A percentile compares a stretch with the other conserved stretches of the same genome.
Conservation (phyloP, 2,329 filamentous ascomycete genomes). For the Didymella pomorum region DNA sequence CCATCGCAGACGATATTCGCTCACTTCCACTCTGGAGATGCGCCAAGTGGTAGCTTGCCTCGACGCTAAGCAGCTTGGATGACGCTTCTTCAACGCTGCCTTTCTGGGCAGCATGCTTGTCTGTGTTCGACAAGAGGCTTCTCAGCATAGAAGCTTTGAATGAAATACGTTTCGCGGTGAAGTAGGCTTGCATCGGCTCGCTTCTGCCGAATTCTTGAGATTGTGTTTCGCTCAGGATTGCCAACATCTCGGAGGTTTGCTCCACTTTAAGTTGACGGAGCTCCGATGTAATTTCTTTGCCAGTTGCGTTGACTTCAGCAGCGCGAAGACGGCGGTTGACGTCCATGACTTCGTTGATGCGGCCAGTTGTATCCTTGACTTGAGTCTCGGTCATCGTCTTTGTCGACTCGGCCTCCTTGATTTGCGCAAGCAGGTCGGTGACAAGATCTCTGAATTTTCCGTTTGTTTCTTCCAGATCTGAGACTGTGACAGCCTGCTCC, state of each 20-base stretch:
- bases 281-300: conserved; percentile 93
- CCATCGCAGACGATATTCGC: conserved; percentile 82
- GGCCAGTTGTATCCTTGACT: conserved; percentile 85
- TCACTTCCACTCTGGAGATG: conserved; percentile 86
- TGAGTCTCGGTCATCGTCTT: conserved; percentile 93
- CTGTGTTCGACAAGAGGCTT: conserved; percentile 26
- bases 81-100: conserved; percentile 80
- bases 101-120: conserved; percentile 70
- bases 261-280: conserved; percentile 85
- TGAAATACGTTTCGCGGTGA: conserved; percentile 84
- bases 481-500: conserved; percentile 80
- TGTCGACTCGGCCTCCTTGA: conserved; percentile 91
- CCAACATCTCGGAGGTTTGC: conserved; percentile 85
- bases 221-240: conserved; percentile 61
- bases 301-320: conserved; percentile 88
- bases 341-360: conserved; percentile 94
- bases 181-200: conserved; percentile 85
- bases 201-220: conserved; percentile 74
- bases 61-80: conserved; percentile 67
- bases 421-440: conserved; percentile 80
- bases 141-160: conserved; percentile 72
- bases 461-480: conserved; percentile 90
- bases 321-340: conserved; percentile 93
- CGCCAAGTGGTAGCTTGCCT: conserved; percentile 83
- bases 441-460: conserved; percentile 90